Evolutionary conservation across 495 filamentous ascomycete species (phyloP).

Genomic region (Apiosordaria backusii): DNA sequence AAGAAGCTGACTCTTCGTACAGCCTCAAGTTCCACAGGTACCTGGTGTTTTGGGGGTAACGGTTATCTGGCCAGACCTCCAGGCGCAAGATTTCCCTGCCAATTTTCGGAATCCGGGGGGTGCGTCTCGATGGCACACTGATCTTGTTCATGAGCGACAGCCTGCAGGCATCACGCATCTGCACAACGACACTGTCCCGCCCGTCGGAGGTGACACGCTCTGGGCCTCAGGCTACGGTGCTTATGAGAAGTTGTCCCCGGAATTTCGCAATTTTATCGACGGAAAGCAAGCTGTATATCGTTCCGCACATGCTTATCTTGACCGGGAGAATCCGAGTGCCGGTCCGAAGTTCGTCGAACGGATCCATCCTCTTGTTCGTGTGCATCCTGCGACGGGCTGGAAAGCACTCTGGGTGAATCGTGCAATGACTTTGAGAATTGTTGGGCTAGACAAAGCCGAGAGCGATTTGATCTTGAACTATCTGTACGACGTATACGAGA

Average conservation of each 20-base stretch:
- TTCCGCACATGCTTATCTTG: conserved; percentile 64
- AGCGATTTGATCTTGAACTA: conserved; percentile 66
- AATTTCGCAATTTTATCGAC: conserved; percentile 68
- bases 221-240: conserved; percentile 68
- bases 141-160: conserved; percentile 67
- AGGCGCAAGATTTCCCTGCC: conserved; percentile 51
- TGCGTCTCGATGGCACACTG: conserved; percentile 64
- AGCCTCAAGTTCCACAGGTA: conserved; percentile 69
- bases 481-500: conserved; percentile 62
- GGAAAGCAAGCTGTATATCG: conserved; percentile 63
- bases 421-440: conserved; percentile 60
- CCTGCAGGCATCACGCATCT: conserved; percentile 68
- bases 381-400: conserved; percentile 69
- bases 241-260: conserved; percentile 68
- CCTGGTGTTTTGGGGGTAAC: conserved; percentile 62
- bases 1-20: background rate
- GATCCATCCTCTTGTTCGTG: conserved; percentile 63
- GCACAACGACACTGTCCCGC: conserved; percentile 64
- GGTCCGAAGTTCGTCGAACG: conserved; percentile 64
- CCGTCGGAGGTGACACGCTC: conserved; percentile 64
- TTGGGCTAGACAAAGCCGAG: conserved; percentile 62
- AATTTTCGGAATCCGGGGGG: conserved; percentile 64
- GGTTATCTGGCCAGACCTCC: conserved; percentile 65
- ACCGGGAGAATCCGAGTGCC: conserved; percentile 56
- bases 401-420: conserved; percentile 69